Base-by-base conservation (phyloP, 2,329 filamentous ascomycete species). In the Trichoderma breve region DNA sequence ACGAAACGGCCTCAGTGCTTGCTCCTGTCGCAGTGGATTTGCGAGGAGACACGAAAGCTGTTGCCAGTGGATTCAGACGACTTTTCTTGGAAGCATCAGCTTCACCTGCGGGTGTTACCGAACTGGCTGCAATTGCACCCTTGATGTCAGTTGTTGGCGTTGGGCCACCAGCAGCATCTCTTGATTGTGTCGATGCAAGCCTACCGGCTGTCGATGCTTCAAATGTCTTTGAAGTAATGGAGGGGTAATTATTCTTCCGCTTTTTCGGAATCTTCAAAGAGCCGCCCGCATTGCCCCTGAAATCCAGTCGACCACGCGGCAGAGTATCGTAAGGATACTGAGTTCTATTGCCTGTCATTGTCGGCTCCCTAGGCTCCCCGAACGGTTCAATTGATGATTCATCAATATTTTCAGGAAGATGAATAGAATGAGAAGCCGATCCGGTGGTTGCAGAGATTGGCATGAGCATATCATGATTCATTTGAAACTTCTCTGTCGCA, bases 231-330 rank as follows among this genome's bases (percentile, higher is more conserved):
- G 57, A 65, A 12, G 39, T 71, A 18, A 36, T 21, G 14, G 24
- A 24, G 6, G 72, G 66, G 51, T 62, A 63, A 32, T 73, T 75
- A 15, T 74, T 73, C 36, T 75, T 78, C 30, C 80, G 78, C 62
- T 77, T 76, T 73, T 81, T 81, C 3, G 73, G 72, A 28, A 81
- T 71, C 11, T 77, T 77, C 34, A 82, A 75, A 4, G 82, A 82
- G 26, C 80, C 80, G n/a, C 80, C 80, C 12, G 76, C 77, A 30
- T 76, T 73, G 51, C 75, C 72, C 34, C 79, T 76, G 24, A 78
- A 82, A 18, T 72, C 73, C 14, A 73, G 74, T 11, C 68, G 74
- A 6, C 70, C 72, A 21, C 74, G 73, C 28, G 64, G 58, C 7
- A 73, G 24, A 21, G 69, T 73, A n/a, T 71, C 69, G 9, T 71